Evolutionary conservation across 129 eudicot species (phyloP), one percentile per base, ranked within the genome.

Genomic region (Helichrysum umbraculigerum): DNA sequence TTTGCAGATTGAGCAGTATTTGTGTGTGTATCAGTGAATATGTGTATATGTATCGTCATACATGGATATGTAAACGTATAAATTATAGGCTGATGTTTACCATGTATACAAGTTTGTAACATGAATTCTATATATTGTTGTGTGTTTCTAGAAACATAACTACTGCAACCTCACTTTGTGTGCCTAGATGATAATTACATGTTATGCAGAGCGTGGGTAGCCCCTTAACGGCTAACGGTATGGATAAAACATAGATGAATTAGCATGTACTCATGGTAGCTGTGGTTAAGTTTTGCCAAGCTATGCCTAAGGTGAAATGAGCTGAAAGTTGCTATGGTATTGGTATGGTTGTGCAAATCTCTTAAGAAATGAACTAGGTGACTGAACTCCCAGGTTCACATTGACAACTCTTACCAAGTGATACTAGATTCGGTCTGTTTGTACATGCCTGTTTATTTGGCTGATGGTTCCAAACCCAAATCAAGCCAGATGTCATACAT

Each of bases 231-330:
- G 22, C 59, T 56, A 56, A 56, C 9, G 28, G 22, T 20, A 16
- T 17, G 6, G 60, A 54, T 54, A 1, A 54, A 54, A 8, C 20
- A 19, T 54, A 17, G 60, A 17, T 54, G n/a, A 54, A 20, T 54
- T 54, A 54, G 22, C 60, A 54, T 54, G 60, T 0, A 20, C 60
- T 7, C 60, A 17, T 2, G 22, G 22, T 54, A 17, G 60, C 60
- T 54, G 60, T 54, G 22, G 17, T 54, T 54, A n/a, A 54, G 60
- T 21, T 54, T 54, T 52, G 59, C 65, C 32, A 28, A 61, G 66
- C 16, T 61, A 10, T 60, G 32, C 66, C 6, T 28, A 61, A 9
- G 66, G 66, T 28, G 33, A 7, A 61, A 61, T 30, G 14, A 61
- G 66, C 66, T 60, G 65, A 60, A 9, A 60, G 10, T 62, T 11